phyloP scores from a whole-genome alignment of 345 rosid species.

The Lumnitzera racemosa region DNA sequence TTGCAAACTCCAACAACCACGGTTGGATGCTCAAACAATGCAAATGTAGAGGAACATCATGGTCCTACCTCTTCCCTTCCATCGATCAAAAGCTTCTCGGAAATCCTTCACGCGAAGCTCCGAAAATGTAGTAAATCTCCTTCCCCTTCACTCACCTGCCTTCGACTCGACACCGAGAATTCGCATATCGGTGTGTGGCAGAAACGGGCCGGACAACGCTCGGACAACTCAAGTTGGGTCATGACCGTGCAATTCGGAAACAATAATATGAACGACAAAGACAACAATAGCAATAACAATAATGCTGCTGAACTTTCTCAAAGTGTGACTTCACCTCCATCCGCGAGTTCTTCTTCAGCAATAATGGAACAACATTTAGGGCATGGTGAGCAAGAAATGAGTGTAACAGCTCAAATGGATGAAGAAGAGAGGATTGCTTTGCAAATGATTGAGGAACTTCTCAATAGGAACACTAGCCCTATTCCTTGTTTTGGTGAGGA shows the following conservation, averaged over 20 bases:
- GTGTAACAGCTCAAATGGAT: conserved; percentile 10
- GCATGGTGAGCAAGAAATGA: neutral
- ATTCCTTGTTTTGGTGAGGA: too few relatives aligned
- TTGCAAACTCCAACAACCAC: conserved; percentile 5
- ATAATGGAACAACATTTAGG: neutral
- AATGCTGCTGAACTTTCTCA: neutral
- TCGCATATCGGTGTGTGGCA: conserved; percentile 66
- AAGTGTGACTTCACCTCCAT: neutral
- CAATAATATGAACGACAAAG: neutral
- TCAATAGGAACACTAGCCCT: conserved; percentile 43
- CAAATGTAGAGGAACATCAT: neutral
- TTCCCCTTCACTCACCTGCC: conserved; percentile 50
- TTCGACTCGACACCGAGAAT: conserved; percentile 52
- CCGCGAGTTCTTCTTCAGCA: neutral
- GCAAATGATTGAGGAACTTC: conserved; percentile 97
- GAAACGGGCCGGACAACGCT: conserved; percentile 43
- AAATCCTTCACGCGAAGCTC: conserved; percentile 42
- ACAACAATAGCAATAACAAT: neutral
- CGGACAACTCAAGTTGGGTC: conserved; percentile 45
- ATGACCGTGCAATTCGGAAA: conserved; percentile 46
- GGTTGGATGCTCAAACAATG: neutral
- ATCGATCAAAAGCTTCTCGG: conserved; percentile 24
- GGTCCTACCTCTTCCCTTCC: neutral
- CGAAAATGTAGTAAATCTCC: conserved; percentile 41
- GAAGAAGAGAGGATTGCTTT: conserved; percentile 62